A percentile compares a stretch with the other conserved stretches of the same genome.
phyloP scores from a whole-genome alignment of 2,329 filamentous ascomycete genomes.

The Colletotrichum liaoningense region DNA sequence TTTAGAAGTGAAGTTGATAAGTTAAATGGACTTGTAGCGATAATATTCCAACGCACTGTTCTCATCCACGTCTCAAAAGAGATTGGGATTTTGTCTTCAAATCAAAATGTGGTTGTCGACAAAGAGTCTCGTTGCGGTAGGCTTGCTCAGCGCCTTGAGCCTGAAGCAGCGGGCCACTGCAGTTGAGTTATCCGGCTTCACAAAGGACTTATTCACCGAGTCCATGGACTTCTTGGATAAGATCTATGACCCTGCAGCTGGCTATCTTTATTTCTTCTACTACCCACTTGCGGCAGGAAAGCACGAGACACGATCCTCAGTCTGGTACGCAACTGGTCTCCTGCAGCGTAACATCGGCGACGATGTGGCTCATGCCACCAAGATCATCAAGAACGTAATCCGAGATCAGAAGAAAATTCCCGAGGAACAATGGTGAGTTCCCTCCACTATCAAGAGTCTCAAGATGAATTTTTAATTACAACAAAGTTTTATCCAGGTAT shows the following conservation, averaged over 20 bases:
- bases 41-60: not conserved
- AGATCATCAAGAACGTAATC: constrained; percentile 66
- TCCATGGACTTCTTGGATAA: constrained; percentile 66
- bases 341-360: constrained; percentile 63
- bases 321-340: constrained; percentile 69
- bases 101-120: not conserved
- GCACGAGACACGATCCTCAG: constrained; percentile 66
- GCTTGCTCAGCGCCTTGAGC: not conserved
- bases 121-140: not conserved
- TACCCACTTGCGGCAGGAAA: constrained; percentile 54
- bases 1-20: not conserved
- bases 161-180: not conserved
- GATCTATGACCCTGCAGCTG: constrained; percentile 62
- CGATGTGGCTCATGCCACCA: constrained; percentile 61
- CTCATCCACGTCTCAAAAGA: not conserved
- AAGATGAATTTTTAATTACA: not conserved
- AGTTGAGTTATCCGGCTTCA: constrained; percentile 39
- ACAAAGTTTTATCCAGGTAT: not conserved
- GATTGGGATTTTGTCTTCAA: too few relatives aligned
- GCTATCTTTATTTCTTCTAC: constrained; percentile 64
- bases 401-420: constrained; percentile 61
- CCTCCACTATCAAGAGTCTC: constrained; percentile 54
- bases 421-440: constrained; percentile 45
- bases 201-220: constrained; percentile 55
- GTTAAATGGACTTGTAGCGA: not conserved